A percentile compares a stretch with the other conserved stretches of the same genome.
Conservation (phyloP, 2,329 filamentous ascomycete genomes). For the Fusarium pininemorale region DNA sequence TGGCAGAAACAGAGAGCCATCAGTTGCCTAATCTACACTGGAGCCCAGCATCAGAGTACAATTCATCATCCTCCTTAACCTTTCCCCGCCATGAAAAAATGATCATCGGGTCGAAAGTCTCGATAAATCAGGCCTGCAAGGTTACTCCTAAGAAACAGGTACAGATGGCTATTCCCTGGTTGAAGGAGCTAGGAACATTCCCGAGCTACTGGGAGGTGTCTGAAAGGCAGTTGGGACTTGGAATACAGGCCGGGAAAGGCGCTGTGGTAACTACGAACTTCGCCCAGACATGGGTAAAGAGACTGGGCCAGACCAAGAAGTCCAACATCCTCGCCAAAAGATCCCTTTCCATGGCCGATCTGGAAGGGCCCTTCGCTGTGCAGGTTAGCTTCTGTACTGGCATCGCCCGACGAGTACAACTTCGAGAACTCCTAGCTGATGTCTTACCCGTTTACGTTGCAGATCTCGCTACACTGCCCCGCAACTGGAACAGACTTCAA, state of each 20-base stretch:
- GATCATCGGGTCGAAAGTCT: fast-evolving
- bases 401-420: fast-evolving
- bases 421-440: fast-evolving
- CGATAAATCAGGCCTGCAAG: not conserved
- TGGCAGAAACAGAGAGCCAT: fast-evolving
- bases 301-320: fast-evolving
- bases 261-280: fast-evolving
- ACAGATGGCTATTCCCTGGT: not conserved
- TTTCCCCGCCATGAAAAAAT: fast-evolving
- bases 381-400: not conserved
- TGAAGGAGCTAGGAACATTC: fast-evolving
- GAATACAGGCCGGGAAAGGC: fast-evolving
- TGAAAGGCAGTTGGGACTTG: fast-evolving
- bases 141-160: too few relatives aligned
- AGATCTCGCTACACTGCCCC: fast-evolving
- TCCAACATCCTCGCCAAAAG: fast-evolving
- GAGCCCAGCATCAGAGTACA: not conserved
- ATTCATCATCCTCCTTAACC: too few relatives aligned
- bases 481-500: fast-evolving
- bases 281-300: not conserved
- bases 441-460: fast-evolving
- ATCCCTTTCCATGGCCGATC: fast-evolving
- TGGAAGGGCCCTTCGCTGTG: fast-evolving
- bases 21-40: fast-evolving
- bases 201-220: not conserved